A percentile compares a stretch with the other conserved stretches of the same genome.
Evolutionary conservation across 306 rosid genomes (phyloP).

Genomic region (Malus asiatica): DNA sequence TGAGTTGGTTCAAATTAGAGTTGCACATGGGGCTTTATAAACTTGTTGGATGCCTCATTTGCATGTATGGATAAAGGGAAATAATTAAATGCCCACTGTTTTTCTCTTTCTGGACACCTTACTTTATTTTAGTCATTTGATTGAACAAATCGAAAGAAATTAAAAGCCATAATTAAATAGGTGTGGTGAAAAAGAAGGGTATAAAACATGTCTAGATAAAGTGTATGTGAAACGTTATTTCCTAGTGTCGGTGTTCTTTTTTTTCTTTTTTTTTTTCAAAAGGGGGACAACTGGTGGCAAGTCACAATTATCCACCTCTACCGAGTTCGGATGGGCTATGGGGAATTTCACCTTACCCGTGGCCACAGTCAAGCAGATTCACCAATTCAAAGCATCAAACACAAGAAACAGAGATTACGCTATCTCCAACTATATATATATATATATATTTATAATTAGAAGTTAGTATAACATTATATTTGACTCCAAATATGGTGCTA

Average conservation of each 20-base stretch:
- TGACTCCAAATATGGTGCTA: neutral
- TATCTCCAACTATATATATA: neutral
- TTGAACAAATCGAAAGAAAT: too few relatives aligned
- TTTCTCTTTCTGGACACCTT: too few relatives aligned
- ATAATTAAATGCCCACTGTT: too few relatives aligned
- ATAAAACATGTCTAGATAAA: neutral
- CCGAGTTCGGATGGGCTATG: accelerated
- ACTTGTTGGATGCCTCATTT: neutral
- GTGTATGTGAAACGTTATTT: neutral
- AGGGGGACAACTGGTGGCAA: neutral
- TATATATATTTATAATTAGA: too few relatives aligned
- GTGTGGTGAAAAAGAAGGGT: neutral
- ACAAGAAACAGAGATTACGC: neutral
- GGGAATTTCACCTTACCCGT: accelerated
- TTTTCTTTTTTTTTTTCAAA: neutral
- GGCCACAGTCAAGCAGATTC: too few relatives aligned
- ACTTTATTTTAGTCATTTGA: too few relatives aligned
- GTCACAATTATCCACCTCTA: too few relatives aligned
- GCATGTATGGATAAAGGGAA: neutral
- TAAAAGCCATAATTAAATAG: too few relatives aligned
- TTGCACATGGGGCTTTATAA: neutral
- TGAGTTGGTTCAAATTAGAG: neutral
- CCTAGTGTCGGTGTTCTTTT: neutral
- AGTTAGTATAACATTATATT: neutral
- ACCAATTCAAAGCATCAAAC: too few relatives aligned